Conservation (phyloP, 805 yeast genomes). For the Nakazawaea wyomingensis region DNA sequence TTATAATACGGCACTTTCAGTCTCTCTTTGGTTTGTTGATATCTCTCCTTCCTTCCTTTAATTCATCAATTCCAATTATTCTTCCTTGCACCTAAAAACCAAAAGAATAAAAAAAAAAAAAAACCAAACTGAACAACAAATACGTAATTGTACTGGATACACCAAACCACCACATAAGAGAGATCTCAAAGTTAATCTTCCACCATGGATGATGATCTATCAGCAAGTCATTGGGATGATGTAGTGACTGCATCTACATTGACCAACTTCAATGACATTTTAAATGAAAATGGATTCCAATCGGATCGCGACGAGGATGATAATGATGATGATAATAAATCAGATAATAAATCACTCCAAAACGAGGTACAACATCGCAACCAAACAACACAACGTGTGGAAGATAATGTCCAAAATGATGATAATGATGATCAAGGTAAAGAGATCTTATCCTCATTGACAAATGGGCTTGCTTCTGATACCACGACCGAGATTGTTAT, state of each 20-base stretch:
- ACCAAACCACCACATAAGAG: no score
- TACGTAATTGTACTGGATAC: neutral
- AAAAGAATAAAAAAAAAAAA: neutral
- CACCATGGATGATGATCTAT: slow-evolving; percentile 42
- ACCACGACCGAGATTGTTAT: slow-evolving; percentile 17
- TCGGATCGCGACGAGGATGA: slow-evolving; percentile 13
- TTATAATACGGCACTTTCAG: no score
- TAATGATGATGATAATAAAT: slow-evolving; percentile 15
- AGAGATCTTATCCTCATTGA: slow-evolving; percentile 36
- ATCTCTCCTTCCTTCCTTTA: no score
- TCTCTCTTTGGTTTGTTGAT: no score
- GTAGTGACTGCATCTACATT: slow-evolving; percentile 35
- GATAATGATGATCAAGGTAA: no score
- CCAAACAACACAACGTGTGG: slow-evolving; percentile 28
- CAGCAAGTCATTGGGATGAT: slow-evolving; percentile 61
- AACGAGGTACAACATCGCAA: slow-evolving; percentile 17
- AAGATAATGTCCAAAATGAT: slow-evolving; percentile 19
- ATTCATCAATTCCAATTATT: no score
- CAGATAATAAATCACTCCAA: slow-evolving; percentile 24
- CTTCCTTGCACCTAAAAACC: no score
- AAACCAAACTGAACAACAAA: neutral
- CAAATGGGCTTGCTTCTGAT: slow-evolving; percentile 17
- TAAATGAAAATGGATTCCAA: slow-evolving; percentile 12
- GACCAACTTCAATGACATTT: slow-evolving; percentile 17
- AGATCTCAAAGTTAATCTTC: no score